These are phyloP conservation scores for Pythium pyrilobum DNA, from an alignment of 352 stramenopile genomes.

Conservation along the genomic window DNA sequence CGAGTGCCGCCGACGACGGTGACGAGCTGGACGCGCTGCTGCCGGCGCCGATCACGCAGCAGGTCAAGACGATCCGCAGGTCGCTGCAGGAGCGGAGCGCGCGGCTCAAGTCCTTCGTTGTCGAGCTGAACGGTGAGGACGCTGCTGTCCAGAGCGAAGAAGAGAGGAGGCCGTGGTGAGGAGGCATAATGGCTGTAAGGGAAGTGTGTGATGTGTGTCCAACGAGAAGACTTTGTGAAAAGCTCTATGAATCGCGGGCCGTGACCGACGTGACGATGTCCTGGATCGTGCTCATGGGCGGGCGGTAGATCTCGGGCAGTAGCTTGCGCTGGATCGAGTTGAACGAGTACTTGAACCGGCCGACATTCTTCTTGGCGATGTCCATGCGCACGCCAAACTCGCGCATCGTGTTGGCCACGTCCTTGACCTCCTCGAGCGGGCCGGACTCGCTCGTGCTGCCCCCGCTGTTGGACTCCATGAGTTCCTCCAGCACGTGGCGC, in stretches of 20 bases:
- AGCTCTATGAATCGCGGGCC: constrained; percentile 71
- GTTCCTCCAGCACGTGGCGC: constrained; percentile 63
- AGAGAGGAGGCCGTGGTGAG: too few species aligned
- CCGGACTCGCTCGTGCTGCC: constrained; percentile 38
- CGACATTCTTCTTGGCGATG: constrained; percentile 97
- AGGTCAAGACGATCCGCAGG: background rate
- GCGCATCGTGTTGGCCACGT: constrained; percentile 84
- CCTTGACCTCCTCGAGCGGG: constrained; percentile 71
- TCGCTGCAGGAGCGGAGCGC: background rate
- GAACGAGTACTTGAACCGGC: constrained; percentile 95
- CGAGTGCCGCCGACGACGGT: background rate
- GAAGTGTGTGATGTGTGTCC: background rate
- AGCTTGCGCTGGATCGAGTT: constrained; percentile 96
- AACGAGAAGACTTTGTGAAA: background rate
- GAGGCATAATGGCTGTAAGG: too few species aligned
- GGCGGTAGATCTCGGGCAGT: constrained; percentile 90
- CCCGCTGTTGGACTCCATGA: constrained; percentile 37
- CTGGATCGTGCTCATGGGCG: constrained; percentile 87
- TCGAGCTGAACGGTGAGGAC: too few species aligned
- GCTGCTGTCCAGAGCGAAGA: too few species aligned
- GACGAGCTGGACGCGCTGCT: background rate
- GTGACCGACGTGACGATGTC: constrained; percentile 90
- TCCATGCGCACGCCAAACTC: constrained; percentile 92
- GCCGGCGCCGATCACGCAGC: background rate
- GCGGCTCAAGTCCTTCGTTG: background rate